phyloP scores from a whole-genome alignment of 1,284 basidiomycete species.

The Mycosarcoma maydis region DNA sequence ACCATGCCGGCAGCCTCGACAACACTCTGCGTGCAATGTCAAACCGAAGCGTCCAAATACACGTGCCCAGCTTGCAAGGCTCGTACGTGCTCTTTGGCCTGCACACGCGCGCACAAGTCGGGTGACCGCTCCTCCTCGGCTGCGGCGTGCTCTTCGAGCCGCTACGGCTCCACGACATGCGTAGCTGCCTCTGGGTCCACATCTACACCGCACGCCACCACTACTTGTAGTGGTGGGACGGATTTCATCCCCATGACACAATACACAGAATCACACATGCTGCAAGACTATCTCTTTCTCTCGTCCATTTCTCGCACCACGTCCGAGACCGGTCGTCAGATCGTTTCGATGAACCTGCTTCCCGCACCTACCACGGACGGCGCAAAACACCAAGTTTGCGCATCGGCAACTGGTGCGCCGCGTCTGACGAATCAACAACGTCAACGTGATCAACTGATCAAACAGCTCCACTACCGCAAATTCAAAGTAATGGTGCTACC shows the following conservation, averaged over 20 bases:
- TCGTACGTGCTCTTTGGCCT: constrained; percentile 31
- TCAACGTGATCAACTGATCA: constrained; percentile 28
- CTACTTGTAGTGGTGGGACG: too few relatives aligned
- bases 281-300: constrained; percentile 41
- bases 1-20: constrained; percentile 27
- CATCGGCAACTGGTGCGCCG: not conserved
- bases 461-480: constrained; percentile 36
- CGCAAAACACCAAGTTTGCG: not conserved
- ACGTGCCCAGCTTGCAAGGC: constrained; percentile 30
- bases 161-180: too few relatives aligned
- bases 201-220: not conserved
- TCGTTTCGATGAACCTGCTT: constrained; percentile 26
- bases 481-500: constrained; percentile 32
- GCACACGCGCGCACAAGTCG: constrained; percentile 31
- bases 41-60: constrained; percentile 19
- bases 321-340: constrained; percentile 16
- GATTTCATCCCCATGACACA: constrained; percentile 17
- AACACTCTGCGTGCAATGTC: constrained; percentile 11
- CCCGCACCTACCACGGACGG: not conserved
- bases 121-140: not conserved
- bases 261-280: constrained; percentile 25
- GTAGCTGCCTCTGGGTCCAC: not conserved
- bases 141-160: too few relatives aligned
- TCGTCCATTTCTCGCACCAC: constrained; percentile 17
- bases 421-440: constrained; percentile 25